A percentile compares a stretch with the other conserved stretches of the same genome.
Conservation (phyloP, 768 basidiomycete genomes). For the Calocybe indica region DNA sequence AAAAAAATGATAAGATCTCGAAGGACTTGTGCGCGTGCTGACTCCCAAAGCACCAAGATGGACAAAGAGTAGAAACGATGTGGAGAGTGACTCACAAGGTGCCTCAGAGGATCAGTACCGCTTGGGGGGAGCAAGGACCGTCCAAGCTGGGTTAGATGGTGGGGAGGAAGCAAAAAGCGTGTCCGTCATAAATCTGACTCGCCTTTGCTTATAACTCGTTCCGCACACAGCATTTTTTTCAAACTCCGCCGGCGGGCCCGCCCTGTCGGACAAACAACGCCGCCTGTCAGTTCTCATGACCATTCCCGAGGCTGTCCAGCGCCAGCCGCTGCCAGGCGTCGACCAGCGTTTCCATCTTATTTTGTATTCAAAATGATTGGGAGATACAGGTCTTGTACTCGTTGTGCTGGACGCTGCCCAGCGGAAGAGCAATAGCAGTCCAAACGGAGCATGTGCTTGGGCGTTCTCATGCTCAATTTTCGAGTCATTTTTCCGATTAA, state of each 20-base stretch:
- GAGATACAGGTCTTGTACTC: not conserved
- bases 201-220: not conserved
- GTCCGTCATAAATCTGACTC: not conserved
- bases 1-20: no score
- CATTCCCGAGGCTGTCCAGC: not conserved
- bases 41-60: not conserved
- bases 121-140: not conserved
- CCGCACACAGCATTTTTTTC: not conserved
- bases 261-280: not conserved
- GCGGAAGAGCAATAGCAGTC: not conserved
- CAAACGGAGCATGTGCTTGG: not conserved
- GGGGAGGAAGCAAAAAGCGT: not conserved
- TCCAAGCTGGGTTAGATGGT: slow-evolving; percentile 1
- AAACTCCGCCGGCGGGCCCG: slow-evolving; percentile 1
- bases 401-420: no score
- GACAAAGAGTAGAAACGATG: not conserved
- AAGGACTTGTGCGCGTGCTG: no score
- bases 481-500: slow-evolving; percentile 1
- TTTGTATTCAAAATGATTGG: not conserved
- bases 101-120: slow-evolving; percentile 1
- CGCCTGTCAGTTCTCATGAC: not conserved
- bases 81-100: slow-evolving; percentile 2
- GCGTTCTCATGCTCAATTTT: not conserved
- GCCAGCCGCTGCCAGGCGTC: not conserved
- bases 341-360: not conserved